Base-by-base conservation (phyloP, 495 filamentous ascomycete species). In the Aspergillus affinis region DNA sequence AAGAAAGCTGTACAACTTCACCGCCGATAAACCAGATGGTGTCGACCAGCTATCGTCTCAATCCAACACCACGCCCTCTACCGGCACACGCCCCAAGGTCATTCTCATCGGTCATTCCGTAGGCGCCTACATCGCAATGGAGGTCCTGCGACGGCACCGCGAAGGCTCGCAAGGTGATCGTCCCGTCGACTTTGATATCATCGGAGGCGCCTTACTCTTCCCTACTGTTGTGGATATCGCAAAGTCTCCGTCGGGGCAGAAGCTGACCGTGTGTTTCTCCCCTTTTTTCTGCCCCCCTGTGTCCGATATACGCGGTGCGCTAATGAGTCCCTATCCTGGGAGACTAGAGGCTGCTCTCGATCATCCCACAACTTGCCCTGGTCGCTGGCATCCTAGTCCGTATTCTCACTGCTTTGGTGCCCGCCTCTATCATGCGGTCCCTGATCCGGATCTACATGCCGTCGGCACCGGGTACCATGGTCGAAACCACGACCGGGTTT, bases 21-120 rank as follows among this genome's bases (percentile, higher is more conserved):
- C 69, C 0, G 20, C 27, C 2, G 47, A 32, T 15, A 20, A 2
- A 4, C 3, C 10, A 5, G n/a, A 48, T 8, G 27, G n/a, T 3
- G 7, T n/a, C 23, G 6, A 49, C 7, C 6, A 13, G 9, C 10
- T 13, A 13, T 17, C 32, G 48, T 12, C 15, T 17, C 44, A 20
- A 46, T 32, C 41, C 53, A 9, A 49, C 19, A 8, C 18, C 17
- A 10, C 50, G 50, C 21, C 15, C 12, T 12, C 48, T 15, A 27
- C 50, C n/a, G 3, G 2, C 50, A 15, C 20, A 20, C 52, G 26
- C 27, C 69, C 66, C 44, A 82, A 82, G 45, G 81, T 96, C 3
- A 82, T 96, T 21, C 77, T 98, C 6, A 84, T 95, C 27, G 91
- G 90, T 0, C 91, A 96, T 69, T 93, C 90, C 0, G 89, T 96